These are phyloP conservation scores for Aspergillus arachidicola DNA, from an alignment of 2,329 filamentous ascomycete genomes.

Conservation along the genomic window DNA sequence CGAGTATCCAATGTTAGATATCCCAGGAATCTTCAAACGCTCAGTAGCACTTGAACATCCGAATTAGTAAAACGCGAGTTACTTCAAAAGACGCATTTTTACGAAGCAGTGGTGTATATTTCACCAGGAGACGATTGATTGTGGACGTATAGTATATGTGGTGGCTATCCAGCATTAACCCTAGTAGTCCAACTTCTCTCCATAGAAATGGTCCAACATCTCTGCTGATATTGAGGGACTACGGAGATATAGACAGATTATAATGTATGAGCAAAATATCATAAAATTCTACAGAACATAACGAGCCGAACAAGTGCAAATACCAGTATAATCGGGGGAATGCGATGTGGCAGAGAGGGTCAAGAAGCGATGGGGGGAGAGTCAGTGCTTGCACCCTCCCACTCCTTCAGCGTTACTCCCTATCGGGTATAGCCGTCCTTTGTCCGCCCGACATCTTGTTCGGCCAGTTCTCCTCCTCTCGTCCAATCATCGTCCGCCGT, in stretches of 20 bases:
- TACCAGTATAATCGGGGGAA: constrained; percentile 51
- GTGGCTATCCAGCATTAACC: neutral
- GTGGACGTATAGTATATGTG: neutral
- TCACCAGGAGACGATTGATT: neutral
- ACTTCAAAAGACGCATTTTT: neutral
- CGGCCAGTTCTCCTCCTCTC: constrained; percentile 37
- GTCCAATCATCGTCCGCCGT: constrained; percentile 35
- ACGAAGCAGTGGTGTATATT: neutral
- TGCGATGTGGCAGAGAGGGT: constrained; percentile 5
- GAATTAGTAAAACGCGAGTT: neutral
- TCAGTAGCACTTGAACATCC: neutral
- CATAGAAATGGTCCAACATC: neutral
- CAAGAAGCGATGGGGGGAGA: constrained; percentile 25
- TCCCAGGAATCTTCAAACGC: neutral
- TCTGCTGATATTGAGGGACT: neutral
- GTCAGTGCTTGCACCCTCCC: neutral
- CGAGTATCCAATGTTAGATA: neutral
- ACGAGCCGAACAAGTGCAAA: constrained; percentile 68
- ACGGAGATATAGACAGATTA: neutral
- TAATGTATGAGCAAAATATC: neutral
- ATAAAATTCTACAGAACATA: constrained; percentile 40
- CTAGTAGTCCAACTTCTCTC: neutral
- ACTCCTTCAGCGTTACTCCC: constrained; percentile 15
- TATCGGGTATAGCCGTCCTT: constrained; percentile 34
- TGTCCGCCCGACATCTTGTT: constrained; percentile 23